Conservation (phyloP, 1,284 basidiomycete genomes). For the Tylopilus orsonianus region DNA sequence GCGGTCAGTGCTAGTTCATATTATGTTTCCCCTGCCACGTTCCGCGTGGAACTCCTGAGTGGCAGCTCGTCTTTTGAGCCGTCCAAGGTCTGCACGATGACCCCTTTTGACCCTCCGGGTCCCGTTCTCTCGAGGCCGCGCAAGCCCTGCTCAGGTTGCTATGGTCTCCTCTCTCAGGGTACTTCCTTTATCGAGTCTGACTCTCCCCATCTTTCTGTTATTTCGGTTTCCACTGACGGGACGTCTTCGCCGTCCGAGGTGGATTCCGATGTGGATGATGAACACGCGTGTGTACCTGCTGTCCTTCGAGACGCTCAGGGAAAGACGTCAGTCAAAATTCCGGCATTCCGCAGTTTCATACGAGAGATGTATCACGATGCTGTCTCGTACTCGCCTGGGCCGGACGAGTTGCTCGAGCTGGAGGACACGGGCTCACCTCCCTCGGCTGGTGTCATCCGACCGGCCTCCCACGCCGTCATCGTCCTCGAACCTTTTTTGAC, state of each 20-base stretch:
- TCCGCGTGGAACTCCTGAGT: constrained; percentile 54
- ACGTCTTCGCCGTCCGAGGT: constrained; percentile 36
- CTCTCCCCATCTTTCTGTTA: constrained; percentile 36
- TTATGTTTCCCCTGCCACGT: constrained; percentile 59
- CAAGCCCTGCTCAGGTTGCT: constrained; percentile 43
- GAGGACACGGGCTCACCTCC: constrained; percentile 4
- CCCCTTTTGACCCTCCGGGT: constrained; percentile 12
- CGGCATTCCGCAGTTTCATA: constrained; percentile 34
- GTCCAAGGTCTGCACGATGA: constrained; percentile 2
- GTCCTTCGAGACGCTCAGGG: constrained; percentile 19
- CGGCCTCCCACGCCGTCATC: constrained; percentile 17
- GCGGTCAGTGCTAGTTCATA: constrained; percentile 58
- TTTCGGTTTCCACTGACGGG: constrained; percentile 36
- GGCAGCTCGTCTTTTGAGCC: constrained; percentile 18
- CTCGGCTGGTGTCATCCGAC: constrained; percentile 20
- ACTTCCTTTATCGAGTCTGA: constrained; percentile 36
- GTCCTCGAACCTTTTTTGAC: constrained; percentile 21
- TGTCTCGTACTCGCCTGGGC: constrained; percentile 9
- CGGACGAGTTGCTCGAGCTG: constrained; percentile 9
- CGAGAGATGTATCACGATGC: constrained; percentile 28
- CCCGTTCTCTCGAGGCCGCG: constrained; percentile 15
- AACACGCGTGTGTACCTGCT: constrained; percentile 24
- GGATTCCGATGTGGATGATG: constrained; percentile 60
- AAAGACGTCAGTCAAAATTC: constrained; percentile 28
- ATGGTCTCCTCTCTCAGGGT: constrained; percentile 46